Base-by-base conservation (phyloP, 345 rosid species). In the Boechera retrofracta region DNA sequence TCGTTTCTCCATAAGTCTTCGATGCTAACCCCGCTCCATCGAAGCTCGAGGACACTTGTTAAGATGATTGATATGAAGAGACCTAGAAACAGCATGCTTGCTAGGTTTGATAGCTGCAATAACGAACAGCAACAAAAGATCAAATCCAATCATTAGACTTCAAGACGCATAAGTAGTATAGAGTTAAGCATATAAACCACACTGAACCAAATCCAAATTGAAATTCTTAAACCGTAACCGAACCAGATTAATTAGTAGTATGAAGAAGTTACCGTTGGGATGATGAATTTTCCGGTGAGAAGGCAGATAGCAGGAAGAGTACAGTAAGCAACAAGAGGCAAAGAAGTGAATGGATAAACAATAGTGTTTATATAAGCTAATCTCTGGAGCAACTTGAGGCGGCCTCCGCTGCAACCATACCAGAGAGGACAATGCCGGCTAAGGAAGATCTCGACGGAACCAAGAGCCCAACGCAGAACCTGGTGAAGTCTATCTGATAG, bases 391-490 rank as follows among this genome's bases (percentile, higher is more conserved):
- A 83, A 85, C 73, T 87, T 90, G 73, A 95, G 99, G 53, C 99
- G 98, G 61, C 99, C 99, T 21, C 91, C 99, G 42, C 99, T 92
- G 63, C 77, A 89, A 2, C 98, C 99, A 33, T 95, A 95, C 99
- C 99, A 92, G 16, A 95, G 87, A 5, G 99, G 98, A 77, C 98
- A 92, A 64, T 95, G 99, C 71, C 99, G 82, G 69, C 99, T 95
- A 61, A 95, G 85, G 89, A 94, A 94, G 69, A 94, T 92, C 83
- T 94, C 97, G 0, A 94, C 97, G 0, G 98, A 92, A 11, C 98
- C 98, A 69, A 94, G 97, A 55, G 98, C 98, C 98, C 97, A 94
- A 41, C 97, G 93, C 2, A 94, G 90, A 82, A 92, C 98, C 79
- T 94, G 98, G 76, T 88, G 92, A 82, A 94, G 78, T 76, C 98